phyloP scores from a whole-genome alignment of 2,329 filamentous ascomycete genomes.

The Arthrinium puccinioides region DNA sequence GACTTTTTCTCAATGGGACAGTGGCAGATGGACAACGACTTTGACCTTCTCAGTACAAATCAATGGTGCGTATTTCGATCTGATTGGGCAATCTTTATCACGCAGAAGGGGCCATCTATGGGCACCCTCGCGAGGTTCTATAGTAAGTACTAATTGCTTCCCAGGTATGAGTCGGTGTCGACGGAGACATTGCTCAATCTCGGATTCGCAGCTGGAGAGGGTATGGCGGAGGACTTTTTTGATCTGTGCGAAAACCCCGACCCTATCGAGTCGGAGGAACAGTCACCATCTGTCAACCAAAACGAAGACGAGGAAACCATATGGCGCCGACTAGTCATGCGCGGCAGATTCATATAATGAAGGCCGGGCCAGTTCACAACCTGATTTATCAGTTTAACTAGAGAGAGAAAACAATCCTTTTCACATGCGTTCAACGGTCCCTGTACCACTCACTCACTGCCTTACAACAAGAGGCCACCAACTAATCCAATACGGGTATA shows the following conservation, averaged over 20 bases:
- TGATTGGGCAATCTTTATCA: no score
- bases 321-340: constrained; percentile 25
- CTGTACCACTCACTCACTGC: no score
- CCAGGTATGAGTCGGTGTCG: constrained; percentile 22
- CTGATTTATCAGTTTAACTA: no score
- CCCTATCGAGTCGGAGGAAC: constrained; percentile 19
- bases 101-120: no score
- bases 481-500: no score
- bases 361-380: no score
- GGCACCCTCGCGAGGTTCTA: no score
- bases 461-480: no score
- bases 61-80: constrained; percentile 16
- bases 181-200: constrained; percentile 24
- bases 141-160: background rate
- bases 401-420: no score
- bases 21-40: constrained; percentile 2
- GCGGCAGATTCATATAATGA: constrained; percentile 21
- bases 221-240: constrained; percentile 24
- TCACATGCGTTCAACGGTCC: no score
- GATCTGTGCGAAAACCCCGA: constrained; percentile 26
- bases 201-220: constrained; percentile 22
- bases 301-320: constrained; percentile 25
- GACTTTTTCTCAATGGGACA: background rate
- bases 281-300: constrained; percentile 14
- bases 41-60: constrained; percentile 6